Conservation (phyloP, 495 filamentous ascomycete species). For the Aspergillus haitiensis region DNA sequence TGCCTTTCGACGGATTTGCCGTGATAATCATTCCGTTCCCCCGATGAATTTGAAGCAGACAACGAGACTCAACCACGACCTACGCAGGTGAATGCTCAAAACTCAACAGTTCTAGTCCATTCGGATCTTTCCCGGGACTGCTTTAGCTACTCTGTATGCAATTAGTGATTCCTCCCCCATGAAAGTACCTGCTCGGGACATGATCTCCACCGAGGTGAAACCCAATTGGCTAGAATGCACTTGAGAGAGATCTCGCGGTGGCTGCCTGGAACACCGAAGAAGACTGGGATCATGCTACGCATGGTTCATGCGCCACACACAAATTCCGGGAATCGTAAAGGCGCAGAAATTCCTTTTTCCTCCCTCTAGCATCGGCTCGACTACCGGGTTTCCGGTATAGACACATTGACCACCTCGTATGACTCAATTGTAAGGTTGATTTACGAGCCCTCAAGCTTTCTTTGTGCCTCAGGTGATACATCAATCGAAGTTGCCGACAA, state of each 20-base stretch:
- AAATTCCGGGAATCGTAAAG: conserved; percentile 16
- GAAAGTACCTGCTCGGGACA: neutral
- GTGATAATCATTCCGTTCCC: neutral
- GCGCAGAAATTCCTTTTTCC: conserved; percentile 2
- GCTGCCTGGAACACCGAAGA: conserved; percentile 1
- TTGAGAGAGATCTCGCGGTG: neutral
- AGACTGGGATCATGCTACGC: neutral
- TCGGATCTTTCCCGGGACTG: neutral
- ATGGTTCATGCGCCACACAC: conserved; percentile 11
- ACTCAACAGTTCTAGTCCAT: neutral
- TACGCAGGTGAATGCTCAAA: neutral
- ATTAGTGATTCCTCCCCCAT: too few relatives aligned
- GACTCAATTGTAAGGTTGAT: conserved; percentile 1
- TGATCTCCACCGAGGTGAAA: neutral
- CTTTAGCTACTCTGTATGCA: too few relatives aligned
- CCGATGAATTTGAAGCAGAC: neutral
- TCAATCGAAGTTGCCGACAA: conserved; percentile 22
- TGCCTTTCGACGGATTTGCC: neutral
- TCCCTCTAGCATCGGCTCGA: neutral
- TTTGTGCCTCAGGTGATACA: conserved; percentile 22
- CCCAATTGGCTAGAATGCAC: neutral
- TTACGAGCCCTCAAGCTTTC: conserved; percentile 6
- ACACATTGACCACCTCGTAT: neutral
- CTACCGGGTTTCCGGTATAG: conserved; percentile 2
- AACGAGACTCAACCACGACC: neutral